Conservation (phyloP, 768 basidiomycete genomes). For the Candolleomyces eurysporus region DNA sequence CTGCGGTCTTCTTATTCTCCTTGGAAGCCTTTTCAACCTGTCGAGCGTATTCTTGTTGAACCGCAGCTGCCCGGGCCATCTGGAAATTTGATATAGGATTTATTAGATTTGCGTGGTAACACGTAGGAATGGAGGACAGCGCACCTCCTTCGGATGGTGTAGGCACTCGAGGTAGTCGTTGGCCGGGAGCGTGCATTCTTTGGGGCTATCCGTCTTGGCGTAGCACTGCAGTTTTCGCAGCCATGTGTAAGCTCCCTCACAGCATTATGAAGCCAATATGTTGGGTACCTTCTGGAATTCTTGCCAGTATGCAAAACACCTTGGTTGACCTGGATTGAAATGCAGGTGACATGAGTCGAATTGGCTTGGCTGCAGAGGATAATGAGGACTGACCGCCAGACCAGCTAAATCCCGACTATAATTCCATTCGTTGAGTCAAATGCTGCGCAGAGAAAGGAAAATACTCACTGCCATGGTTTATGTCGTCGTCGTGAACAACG, state of each 20-base stretch:
- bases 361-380: neutral
- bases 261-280: neutral
- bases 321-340: constrained; percentile 62
- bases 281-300: constrained; percentile 70
- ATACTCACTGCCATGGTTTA: constrained; percentile 18
- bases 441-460: neutral
- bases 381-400: constrained; percentile 34
- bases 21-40: constrained; percentile 63
- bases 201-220: constrained; percentile 71
- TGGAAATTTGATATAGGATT: constrained; percentile 25
- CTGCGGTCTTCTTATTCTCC: constrained; percentile 70
- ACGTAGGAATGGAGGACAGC: constrained; percentile 17
- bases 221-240: constrained; percentile 62
- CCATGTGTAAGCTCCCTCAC: constrained; percentile 5
- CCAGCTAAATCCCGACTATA: constrained; percentile 47
- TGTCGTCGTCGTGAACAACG: constrained; percentile 7
- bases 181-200: constrained; percentile 64
- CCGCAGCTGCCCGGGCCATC: constrained; percentile 51
- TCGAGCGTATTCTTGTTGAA: constrained; percentile 71
- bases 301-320: constrained; percentile 92
- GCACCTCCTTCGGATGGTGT: constrained; percentile 85
- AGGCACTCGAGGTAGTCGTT: constrained; percentile 93
- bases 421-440: neutral
- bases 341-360: neutral
- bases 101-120: neutral